Evolutionary conservation across 371 early-diverging fungal species (phyloP), one percentile per base, ranked within the genome.

Genomic region (Mortierella sp.): DNA sequence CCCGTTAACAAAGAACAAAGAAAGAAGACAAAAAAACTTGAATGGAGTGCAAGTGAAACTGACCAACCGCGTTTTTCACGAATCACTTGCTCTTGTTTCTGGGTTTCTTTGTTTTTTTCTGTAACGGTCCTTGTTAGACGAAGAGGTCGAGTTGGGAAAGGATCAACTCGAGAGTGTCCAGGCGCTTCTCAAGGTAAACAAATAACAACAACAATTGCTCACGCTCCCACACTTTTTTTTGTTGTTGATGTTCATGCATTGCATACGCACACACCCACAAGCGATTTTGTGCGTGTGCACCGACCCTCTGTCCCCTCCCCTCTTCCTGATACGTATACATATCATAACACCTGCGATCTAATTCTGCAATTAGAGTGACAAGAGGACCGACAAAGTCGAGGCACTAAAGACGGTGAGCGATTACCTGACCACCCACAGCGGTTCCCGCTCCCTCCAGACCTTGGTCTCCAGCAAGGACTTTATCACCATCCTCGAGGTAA

Each of bases 371-470:
- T 70, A 82, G 83, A 77, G 71, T 43, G 72, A 66, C 26, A 75
- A 61, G 40, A 70, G 52, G 34, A 67, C 31, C 24, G 73, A 74
- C 14, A 78, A 74, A 47, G 34, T 63, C 4, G 55, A 61, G 22
- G 79, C 73, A n/a, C 71, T 82, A 43, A 82, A 75, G 70, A 71
- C 58, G 6, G 37, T 82, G 75, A 78, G 83, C 37, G 76, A 82
- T 63, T 82, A 75, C 44, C 44, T 82, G 63, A 68, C 78, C 11
- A 74, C 66, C 45, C 55, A 75, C 70, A 75, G 63, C n/a, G 78
- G 44, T 0, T 82, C 83, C n/a, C 52, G 52, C 10, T 63, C 53
- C 3, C 67, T 82, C 22, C 75, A 74, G 64, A 52, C 76, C 26
- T 68, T 71, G 58, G 83, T 78, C 55, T 72, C 79, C 13, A 72